Evolutionary conservation across 2,329 filamentous ascomycete species (phyloP), one percentile per base, ranked within the genome.

Genomic region (Macrophomina pseudophaseolina): DNA sequence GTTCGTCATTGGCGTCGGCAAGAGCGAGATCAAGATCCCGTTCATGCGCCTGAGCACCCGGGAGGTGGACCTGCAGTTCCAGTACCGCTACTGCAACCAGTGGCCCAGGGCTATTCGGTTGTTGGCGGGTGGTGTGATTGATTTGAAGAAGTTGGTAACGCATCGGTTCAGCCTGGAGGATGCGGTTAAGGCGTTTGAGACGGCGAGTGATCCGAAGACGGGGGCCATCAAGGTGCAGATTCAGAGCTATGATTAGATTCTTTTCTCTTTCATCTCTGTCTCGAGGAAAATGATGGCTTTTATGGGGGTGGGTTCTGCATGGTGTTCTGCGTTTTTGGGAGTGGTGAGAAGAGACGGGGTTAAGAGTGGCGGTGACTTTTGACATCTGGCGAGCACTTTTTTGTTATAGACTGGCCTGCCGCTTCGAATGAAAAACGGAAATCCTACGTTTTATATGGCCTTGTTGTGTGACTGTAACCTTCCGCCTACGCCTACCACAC

Each of bases 171-270:
- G 86, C 70, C 81, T 98, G 44, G 94, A 97, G 81, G 90, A 98
- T 76, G 93, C 94, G 0, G 80, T 95, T 33, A 87, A 94, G 80
- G 94, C 94, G 7, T 98, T 98, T 79, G 88, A 93, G 82, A 95
- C 92, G 48, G 93, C 94, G 23, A 88, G 91, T 8, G 89, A 97
- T 80, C 90, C 93, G 46, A 93, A 91, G 84, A 97, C 91, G 62
- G 94, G 94, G 6, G 93, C 94, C n/a, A 97, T 98, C 81, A 98
- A 98, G 85, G 94, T 97, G 68, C 91, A 93, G 86, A 97, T 97
- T 75, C 92, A 94, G 84, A 93, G 38, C 38, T 48, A 48, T 9
- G 64, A 66, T 51, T 65, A 48, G 32, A 30, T 33, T 12, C 38
- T 54, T 16, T 16, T 40, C 32, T 54, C 23, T 14, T 54, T 40